Evolutionary conservation across 2,329 filamentous ascomycete species (phyloP).

Genomic region (Acarospora socialis): DNA sequence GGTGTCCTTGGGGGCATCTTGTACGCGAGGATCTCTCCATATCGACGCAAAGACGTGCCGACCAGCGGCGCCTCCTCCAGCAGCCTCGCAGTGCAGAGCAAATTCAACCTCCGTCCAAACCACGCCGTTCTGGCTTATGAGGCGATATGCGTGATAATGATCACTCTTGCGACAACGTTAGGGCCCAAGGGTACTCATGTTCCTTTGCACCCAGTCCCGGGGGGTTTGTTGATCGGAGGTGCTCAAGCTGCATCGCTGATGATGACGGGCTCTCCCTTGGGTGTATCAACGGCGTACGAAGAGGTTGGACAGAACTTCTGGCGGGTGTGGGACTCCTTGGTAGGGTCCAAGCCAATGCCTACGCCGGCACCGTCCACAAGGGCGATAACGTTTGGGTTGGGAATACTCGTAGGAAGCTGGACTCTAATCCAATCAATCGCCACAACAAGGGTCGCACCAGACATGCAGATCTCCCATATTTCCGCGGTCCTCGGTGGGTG

Average conservation of each 20-base stretch:
- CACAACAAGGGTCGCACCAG: constrained; percentile 4
- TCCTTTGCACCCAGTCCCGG: constrained; percentile 32
- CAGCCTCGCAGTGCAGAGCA: not conserved
- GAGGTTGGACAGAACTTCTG: constrained; percentile 43
- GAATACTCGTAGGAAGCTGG: no score
- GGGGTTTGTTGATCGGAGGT: constrained; percentile 44
- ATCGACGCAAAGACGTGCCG: constrained; percentile 7
- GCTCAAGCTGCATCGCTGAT: constrained; percentile 45
- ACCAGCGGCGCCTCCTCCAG: not conserved
- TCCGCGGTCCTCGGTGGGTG: constrained; percentile 42
- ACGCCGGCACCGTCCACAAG: constrained; percentile 38
- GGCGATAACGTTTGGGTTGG: constrained; percentile 38
- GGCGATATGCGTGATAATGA: constrained; percentile 25
- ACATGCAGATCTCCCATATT: constrained; percentile 18
- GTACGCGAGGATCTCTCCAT: constrained; percentile 11
- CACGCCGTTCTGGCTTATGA: no score
- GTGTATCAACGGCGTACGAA: constrained; percentile 48
- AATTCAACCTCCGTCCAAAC: no score
- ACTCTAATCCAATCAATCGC: constrained; percentile 6
- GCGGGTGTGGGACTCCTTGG: constrained; percentile 23
- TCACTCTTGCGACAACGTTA: constrained; percentile 26
- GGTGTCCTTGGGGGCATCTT: constrained; percentile 40
- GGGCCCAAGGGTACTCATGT: constrained; percentile 15
- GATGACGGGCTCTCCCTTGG: constrained; percentile 40
- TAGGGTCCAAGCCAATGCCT: constrained; percentile 18